These are phyloP conservation scores for Ophiostoma perfectum DNA, from an alignment of 2,329 filamentous ascomycete genomes.

Conservation along the genomic window DNA sequence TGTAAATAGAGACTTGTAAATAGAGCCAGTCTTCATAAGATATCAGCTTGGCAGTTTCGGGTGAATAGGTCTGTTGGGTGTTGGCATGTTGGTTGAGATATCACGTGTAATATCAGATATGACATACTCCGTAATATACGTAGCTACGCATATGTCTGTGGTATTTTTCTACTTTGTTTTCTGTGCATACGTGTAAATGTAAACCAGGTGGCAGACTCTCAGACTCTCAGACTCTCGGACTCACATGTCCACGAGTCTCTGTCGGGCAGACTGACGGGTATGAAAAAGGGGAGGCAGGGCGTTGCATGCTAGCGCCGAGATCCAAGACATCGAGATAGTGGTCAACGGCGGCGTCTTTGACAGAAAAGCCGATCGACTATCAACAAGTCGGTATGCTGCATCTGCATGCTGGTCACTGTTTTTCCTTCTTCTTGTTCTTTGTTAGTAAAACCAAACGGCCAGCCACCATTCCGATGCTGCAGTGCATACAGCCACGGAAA, in stretches of 20 bases:
- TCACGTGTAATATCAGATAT: neutral
- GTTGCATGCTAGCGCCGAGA: neutral
- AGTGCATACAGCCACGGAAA: neutral
- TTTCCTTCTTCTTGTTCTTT: too few relatives aligned
- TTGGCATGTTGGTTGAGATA: neutral
- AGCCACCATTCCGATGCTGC: too few relatives aligned
- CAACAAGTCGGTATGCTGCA: neutral
- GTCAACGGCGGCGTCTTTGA: too few relatives aligned
- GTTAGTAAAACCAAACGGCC: too few relatives aligned
- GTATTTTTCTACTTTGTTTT: neutral
- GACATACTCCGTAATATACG: neutral
- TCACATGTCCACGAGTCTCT: neutral
- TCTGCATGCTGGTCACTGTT: too few relatives aligned
- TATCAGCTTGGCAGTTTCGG: neutral
- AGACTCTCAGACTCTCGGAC: neutral
- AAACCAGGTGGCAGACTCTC: neutral
- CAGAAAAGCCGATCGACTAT: too few relatives aligned
- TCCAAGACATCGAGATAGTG: neutral
- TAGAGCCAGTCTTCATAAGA: too few relatives aligned
- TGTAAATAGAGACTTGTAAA: too few relatives aligned
- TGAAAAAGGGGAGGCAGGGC: neutral
- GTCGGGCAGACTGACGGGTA: neutral
- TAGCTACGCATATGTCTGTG: neutral
- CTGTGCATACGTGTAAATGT: neutral
- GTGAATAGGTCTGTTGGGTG: neutral